Base-by-base conservation (phyloP, 352 stramenopile species). In the Nothophytophthora sp. region DNA sequence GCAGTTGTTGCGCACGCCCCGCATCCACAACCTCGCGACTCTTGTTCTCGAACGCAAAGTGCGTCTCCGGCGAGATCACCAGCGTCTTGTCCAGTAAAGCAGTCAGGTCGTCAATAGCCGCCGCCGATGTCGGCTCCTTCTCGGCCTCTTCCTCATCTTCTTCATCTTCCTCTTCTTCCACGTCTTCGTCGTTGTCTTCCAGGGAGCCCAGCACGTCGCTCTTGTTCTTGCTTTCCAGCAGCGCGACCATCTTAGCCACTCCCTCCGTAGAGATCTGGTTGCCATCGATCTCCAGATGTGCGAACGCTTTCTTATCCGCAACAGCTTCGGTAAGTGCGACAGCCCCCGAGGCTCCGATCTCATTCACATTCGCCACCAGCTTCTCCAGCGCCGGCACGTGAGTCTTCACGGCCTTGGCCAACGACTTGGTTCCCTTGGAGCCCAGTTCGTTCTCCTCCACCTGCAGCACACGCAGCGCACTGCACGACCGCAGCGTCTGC, bases 361-460 rank as follows among this genome's bases (percentile, higher is more conserved):
- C 83, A 55, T 95, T 97, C 27, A 85, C 74, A 48, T 93, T 96
- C 40, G 81, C 67, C 11, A 96, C 77, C 32, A 98, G 53, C 73
- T 81, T 91, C 55, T 95, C 70, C 34, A 98, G 67, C 29, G 23
- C 32, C 38, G 62, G 72, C 9, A 62, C 56, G 48, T 63, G 61
- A n/a, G 45, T 64, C 58, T 70, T 77, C 55, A 97, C 64, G 4
- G 75, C 78, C 33, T 73, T 74, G 0, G 86, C 88, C 46, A 98
- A 77, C 12, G 49, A 37, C 53, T 79, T 78, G 4, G 87, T 79
- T 4, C 92, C 95, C n/a, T 70, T 81, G 12, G 84, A 95, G 35
- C 74, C 84, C 16, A 98, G 82, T 67, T 98, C 88, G 70, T 98
- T 98, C 58, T 98, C 94, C 52, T 98, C 91, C 23, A 97, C 48